phyloP scores from a whole-genome alignment of 192 early-diverging fungal species.

The Umbelopsis vinacea region DNA sequence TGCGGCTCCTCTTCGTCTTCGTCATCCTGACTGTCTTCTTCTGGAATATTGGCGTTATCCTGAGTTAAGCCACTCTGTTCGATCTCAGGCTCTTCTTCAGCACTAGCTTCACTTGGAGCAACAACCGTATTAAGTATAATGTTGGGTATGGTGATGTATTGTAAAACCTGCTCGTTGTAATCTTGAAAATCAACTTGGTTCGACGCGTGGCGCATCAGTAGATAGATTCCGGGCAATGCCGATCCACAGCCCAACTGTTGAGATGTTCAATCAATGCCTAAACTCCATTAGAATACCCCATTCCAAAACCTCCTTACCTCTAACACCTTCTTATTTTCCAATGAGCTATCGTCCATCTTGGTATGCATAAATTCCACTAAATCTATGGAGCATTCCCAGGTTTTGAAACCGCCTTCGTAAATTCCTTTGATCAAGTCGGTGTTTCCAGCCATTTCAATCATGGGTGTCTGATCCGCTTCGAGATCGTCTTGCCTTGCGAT shows the following conservation, averaged over 20 bases:
- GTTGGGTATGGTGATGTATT: constrained; percentile 90
- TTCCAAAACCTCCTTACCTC: constrained; percentile 53
- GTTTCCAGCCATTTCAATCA: constrained; percentile 53
- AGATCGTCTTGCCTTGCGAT: constrained; percentile 75
- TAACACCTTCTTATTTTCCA: constrained; percentile 51
- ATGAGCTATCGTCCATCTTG: constrained; percentile 34
- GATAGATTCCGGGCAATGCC: constrained; percentile 81
- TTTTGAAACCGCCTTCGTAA: constrained; percentile 97
- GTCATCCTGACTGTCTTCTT: constrained; percentile 25
- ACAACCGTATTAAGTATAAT: constrained; percentile 79
- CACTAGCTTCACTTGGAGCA: constrained; percentile 4
- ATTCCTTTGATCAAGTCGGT: constrained; percentile 87
- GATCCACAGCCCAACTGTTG: constrained; percentile 90
- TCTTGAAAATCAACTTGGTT: constrained; percentile 84
- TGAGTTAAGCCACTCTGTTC: not conserved
- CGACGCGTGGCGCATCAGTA: constrained; percentile 56
- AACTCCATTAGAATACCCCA: not conserved
- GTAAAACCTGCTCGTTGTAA: constrained; percentile 89
- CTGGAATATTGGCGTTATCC: not conserved
- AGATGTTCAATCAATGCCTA: constrained; percentile 7
- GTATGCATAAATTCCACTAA: constrained; percentile 71
- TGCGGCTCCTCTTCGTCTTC: constrained; percentile 31
- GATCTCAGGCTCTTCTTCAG: constrained; percentile 27
- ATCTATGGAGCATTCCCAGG: constrained; percentile 96
- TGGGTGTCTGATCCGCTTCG: constrained; percentile 41